Evolutionary conservation across 2,329 filamentous ascomycete genomes (phyloP), one percentile per base, ranked within the genome.

Genomic region (Aspergillus japonicus): DNA sequence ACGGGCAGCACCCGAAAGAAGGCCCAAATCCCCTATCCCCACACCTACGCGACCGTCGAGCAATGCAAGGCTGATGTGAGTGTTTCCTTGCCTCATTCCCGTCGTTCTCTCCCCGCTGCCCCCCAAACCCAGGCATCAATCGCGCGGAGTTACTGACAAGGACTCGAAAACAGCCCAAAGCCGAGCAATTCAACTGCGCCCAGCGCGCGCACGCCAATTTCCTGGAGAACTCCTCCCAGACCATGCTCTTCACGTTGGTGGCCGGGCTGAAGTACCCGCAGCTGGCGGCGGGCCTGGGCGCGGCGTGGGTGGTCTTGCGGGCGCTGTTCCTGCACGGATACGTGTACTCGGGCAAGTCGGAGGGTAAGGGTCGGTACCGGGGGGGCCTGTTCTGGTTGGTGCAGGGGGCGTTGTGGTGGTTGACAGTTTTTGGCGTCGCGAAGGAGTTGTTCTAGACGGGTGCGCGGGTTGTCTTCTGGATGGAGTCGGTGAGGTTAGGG

Each of bases 151-250:
- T 4, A 29, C 26, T 29, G 26, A 29, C 8, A 29, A 8, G 7
- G 7, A 29, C 7, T 8, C 7, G 8, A 29, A 29, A 10, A 48
- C 63, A 79, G 77, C 64, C 73, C 61, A 74, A 73, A 51, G 78
- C 79, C 31, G 72, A 82, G 59, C 69, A 78, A 58, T 82, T 82
- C 73, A 82, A 82, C 69, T 81, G 80, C 75, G 83, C 83, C 24
- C 83, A 85, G 66, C 78, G 83, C 64, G 80, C 82, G 19, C 83
- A 86, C 76, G 77, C 78, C 69, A 87, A 88, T 73, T 86, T 82
- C 74, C 74, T 83, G 65, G 86, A 88, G 75, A 85, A 86, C 72
- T 79, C 83, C 62, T 68, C 80, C 2, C 78, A 80, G 57, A 80
- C 81, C 4, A 78, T 85, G 50, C 74, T 81, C 26, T 78, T 78